Evolutionary conservation across 495 filamentous ascomycete genomes (phyloP).

Genomic region (Hypoxylon perforatum): DNA sequence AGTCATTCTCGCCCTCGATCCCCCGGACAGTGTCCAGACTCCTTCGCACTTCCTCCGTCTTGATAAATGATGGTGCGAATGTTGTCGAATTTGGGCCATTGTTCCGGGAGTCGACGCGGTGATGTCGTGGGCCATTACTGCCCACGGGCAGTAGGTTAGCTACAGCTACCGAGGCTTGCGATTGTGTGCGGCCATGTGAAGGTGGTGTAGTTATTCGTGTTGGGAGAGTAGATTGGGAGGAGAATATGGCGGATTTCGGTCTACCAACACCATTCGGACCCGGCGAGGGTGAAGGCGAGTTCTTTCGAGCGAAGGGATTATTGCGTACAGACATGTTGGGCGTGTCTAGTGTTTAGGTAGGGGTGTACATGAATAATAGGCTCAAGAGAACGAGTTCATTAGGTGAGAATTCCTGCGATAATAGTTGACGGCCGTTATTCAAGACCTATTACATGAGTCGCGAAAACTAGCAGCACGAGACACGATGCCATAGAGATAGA

Average conservation of each 20-base stretch:
- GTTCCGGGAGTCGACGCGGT: conserved; percentile 71
- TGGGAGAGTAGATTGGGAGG: conserved; percentile 62
- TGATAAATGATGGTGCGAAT: conserved; percentile 96
- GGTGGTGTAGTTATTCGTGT: conserved; percentile 47
- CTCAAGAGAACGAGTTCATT: conserved; percentile 21
- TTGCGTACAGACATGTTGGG: conserved; percentile 63
- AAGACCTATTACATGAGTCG: conserved; percentile 24
- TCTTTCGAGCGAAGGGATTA: conserved; percentile 76
- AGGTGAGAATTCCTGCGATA: conserved; percentile 14
- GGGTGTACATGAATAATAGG: conserved; percentile 18
- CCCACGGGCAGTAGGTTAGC: conserved; percentile 46
- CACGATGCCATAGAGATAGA: conserved; percentile 38
- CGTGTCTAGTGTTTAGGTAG: conserved; percentile 51
- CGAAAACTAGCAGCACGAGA: conserved; percentile 18
- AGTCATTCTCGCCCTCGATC: conserved; percentile 95
- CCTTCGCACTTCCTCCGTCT: conserved; percentile 76
- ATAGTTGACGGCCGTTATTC: conserved; percentile 18
- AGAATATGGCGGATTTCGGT: conserved; percentile 78
- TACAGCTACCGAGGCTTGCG: conserved; percentile 49
- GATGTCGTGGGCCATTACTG: conserved; percentile 51
- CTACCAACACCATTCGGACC: conserved; percentile 60
- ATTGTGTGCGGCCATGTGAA: conserved; percentile 55
- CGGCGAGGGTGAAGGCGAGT: conserved; percentile 71
- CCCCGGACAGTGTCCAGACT: conserved; percentile 75
- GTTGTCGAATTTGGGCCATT: conserved; percentile 70